Evolutionary conservation across 1,284 basidiomycete species (phyloP).

Genomic region (Pisolithus thermaeus): DNA sequence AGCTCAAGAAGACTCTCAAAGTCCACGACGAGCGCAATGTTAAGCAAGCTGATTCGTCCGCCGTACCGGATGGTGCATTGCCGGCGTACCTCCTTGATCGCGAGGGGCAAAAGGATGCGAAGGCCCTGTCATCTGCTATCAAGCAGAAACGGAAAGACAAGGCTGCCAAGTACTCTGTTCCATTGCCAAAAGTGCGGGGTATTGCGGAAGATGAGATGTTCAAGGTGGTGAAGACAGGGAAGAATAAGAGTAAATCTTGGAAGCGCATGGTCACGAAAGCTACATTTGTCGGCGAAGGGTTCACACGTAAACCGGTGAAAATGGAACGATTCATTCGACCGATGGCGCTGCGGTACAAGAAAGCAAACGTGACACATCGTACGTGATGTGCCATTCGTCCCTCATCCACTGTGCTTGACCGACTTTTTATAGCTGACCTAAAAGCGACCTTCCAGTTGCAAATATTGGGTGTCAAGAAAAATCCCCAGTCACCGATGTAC

Average conservation of each 20-base stretch:
- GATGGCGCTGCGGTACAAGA: slow-evolving; percentile 96
- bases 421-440: slow-evolving; percentile 65
- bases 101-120: slow-evolving; percentile 96
- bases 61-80: slow-evolving; percentile 82
- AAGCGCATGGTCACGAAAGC: slow-evolving; percentile 99
- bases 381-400: slow-evolving; percentile 30
- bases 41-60: slow-evolving; percentile 84
- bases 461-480: slow-evolving; percentile 98
- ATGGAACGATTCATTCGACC: slow-evolving; percentile 98
- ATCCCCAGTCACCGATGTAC: slow-evolving; percentile 98
- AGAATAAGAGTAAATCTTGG: slow-evolving; percentile 96
- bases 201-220: slow-evolving; percentile 99
- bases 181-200: slow-evolving; percentile 93
- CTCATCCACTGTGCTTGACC: slow-evolving; percentile 5
- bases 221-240: slow-evolving; percentile 98
- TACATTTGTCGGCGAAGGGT: slow-evolving; percentile 97
- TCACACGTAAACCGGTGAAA: slow-evolving; percentile 98
- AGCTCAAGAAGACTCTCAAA: slow-evolving; percentile 98
- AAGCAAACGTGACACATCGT: slow-evolving; percentile 99
- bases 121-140: slow-evolving; percentile 94
- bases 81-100: slow-evolving; percentile 96
- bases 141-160: slow-evolving; percentile 99
- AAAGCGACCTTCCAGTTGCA: slow-evolving; percentile 99
- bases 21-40: slow-evolving; percentile 98
- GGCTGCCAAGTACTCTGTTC: slow-evolving; percentile 96